phyloP scores from a whole-genome alignment of 768 basidiomycete species.

The Trametes villosa region DNA sequence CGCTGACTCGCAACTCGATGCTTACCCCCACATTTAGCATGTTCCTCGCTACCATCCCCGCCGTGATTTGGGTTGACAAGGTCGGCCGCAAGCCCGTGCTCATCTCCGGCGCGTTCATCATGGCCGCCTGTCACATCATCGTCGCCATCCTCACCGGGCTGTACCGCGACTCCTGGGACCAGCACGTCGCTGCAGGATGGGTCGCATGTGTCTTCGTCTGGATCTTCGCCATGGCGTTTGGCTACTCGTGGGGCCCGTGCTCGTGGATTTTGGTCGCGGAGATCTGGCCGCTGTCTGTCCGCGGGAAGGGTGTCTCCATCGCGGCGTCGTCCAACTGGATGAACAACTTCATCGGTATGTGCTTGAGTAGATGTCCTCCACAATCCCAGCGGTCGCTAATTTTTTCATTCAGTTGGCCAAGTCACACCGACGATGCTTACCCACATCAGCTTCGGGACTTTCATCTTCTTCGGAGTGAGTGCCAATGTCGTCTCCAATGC shows the following conservation, averaged over 20 bases:
- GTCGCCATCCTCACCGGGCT: conserved; percentile 67
- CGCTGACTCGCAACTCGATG: not conserved
- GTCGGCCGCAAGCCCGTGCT: conserved; percentile 75
- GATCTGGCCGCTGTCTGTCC: conserved; percentile 72
- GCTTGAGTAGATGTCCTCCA: not conserved
- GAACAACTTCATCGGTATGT: conserved; percentile 75
- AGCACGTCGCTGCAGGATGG: conserved; percentile 64
- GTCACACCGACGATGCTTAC: conserved; percentile 75
- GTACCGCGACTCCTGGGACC: conserved; percentile 58
- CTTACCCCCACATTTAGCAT: conserved; percentile 50
- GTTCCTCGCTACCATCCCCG: conserved; percentile 79
- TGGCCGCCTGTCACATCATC: conserved; percentile 71
- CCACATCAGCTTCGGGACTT: conserved; percentile 71
- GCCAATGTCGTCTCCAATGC: no score
- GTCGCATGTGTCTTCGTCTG: conserved; percentile 71
- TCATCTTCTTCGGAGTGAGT: conserved; percentile 75
- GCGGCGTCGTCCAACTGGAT: conserved; percentile 81
- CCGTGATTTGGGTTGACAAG: conserved; percentile 81
- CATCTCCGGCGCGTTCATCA: conserved; percentile 73
- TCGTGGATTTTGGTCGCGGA: conserved; percentile 80
- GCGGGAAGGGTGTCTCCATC: conserved; percentile 77
- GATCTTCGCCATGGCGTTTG: conserved; percentile 75
- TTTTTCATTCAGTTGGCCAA: conserved; percentile 48
- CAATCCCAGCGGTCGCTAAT: not conserved
- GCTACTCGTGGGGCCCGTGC: conserved; percentile 80